Percentiles rank a stretch among this genome's conserved stretches.
Conservation (phyloP, 2,329 filamentous ascomycete species). For the Penicillium freii region DNA sequence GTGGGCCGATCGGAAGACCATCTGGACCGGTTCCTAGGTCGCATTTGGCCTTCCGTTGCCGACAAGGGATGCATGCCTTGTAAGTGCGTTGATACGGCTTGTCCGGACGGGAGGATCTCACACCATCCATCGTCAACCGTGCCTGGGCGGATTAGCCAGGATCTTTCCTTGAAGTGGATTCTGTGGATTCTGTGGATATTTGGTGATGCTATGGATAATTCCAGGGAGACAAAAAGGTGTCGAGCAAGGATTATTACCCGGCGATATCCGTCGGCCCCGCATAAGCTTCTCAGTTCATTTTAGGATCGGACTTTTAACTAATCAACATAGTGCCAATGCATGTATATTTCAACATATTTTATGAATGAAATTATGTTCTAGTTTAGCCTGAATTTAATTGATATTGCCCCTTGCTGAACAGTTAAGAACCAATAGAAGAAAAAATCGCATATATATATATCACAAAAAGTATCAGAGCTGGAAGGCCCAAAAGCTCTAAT, state of each 20-base stretch:
- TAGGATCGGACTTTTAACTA: background rate
- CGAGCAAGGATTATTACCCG: slow-evolving; percentile 3
- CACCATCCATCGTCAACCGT: slow-evolving; percentile 25
- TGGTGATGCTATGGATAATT: slow-evolving; percentile 14
- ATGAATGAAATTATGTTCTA: background rate
- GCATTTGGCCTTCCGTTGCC: slow-evolving; percentile 54
- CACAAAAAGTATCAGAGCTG: background rate
- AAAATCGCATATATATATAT: background rate
- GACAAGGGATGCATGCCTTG: slow-evolving; percentile 55
- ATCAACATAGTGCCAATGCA: background rate
- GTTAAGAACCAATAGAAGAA: background rate
- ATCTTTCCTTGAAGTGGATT: slow-evolving; percentile 6
- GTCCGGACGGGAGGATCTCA: slow-evolving; percentile 31
- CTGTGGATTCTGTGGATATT: slow-evolving; percentile 16
- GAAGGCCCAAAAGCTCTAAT: too few relatives aligned
- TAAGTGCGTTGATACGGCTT: slow-evolving; percentile 52
- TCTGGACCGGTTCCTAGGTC: slow-evolving; percentile 45
- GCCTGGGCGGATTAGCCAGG: slow-evolving; percentile 18
- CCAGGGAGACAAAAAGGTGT: background rate
- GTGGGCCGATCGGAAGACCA: slow-evolving; percentile 39
- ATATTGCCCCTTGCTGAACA: background rate
- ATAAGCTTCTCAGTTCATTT: background rate
- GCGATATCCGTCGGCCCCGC: slow-evolving; percentile 6
- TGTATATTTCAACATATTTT: background rate
- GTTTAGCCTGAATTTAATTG: too few relatives aligned